Evolutionary conservation across 108 stramenopile genomes (phyloP), one percentile per base, ranked within the genome.

Genomic region (Pseudonitzschia multiseries): DNA sequence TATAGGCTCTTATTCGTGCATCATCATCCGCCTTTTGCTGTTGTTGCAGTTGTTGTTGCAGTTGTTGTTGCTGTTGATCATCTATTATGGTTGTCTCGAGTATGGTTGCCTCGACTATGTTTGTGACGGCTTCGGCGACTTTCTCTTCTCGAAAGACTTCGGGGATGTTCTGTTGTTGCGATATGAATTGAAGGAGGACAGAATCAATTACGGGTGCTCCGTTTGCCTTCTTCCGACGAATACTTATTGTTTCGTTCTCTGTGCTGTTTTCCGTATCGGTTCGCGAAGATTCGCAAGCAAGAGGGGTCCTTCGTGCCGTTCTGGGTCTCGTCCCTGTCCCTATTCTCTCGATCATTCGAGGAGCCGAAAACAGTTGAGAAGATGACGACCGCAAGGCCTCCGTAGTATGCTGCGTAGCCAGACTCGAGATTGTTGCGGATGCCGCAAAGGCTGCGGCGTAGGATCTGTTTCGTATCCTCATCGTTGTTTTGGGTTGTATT

Each of bases 121-220:
- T 48, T 18, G 46, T 24, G 20, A 56, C 54, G 2, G 10, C 54
- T 26, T 22, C 54, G 9, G 22, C 50, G 42, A 69, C 60, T 42
- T 66, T 41, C 29, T 62, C 54, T 56, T 56, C 54, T 24, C 54
- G 13, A 26, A 56, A 56, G 22, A 24, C 54, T 1, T 56, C 54
- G 9, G 54, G 54, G 26, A 56, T 44, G 57, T 75, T 79, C 57
- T 88, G 83, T 64, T 89, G 87, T 29, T 74, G 52, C 28, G 86
- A 83, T 32, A 92, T 68, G 73, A 89, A 92, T 56, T 89, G 78
- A 40, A 92, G 53, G 40, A 92, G 54, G 20, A 85, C 41, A 3
- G 91, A 92, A 76, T 92, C 91, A 17, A 92, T 89, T 4, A 89
- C 63, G 0, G 91, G 91, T 28, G 91, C 85, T 21, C 73, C 56